A percentile compares a stretch with the other conserved stretches of the same genome.
These are phyloP conservation scores for Fusarium compactum DNA, from an alignment of 2,329 filamentous ascomycete genomes.

Conservation along the genomic window DNA sequence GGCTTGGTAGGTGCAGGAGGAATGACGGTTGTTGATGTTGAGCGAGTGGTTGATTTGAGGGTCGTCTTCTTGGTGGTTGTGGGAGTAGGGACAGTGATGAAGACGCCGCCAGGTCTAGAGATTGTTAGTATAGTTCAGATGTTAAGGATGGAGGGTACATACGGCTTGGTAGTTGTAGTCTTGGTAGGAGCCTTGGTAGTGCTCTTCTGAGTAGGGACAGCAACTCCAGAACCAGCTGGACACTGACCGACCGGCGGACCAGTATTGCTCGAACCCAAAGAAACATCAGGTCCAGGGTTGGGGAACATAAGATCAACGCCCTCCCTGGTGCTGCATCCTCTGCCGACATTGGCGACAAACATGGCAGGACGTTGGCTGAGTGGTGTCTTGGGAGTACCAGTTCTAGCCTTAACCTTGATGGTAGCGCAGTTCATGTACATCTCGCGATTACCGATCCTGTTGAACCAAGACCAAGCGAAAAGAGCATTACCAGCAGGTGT, in stretches of 20 bases:
- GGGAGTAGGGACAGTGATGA: slow-evolving; percentile 15
- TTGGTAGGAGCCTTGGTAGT: slow-evolving; percentile 18
- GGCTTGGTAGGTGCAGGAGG: slow-evolving; percentile 23
- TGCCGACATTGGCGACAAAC: slow-evolving; percentile 76
- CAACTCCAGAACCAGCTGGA: slow-evolving; percentile 38
- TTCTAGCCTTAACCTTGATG: slow-evolving; percentile 67
- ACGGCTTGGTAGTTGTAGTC: slow-evolving; percentile 14
- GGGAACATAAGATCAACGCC: slow-evolving; percentile 72
- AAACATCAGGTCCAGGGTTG: slow-evolving; percentile 56
- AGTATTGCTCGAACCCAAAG: slow-evolving; percentile 56
- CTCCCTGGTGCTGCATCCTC: slow-evolving; percentile 55
- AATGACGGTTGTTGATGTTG: slow-evolving; percentile 8
- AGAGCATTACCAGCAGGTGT: slow-evolving; percentile 65
- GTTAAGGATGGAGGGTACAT: background rate
- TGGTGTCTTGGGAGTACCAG: slow-evolving; percentile 39
- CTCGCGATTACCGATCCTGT: slow-evolving; percentile 80
- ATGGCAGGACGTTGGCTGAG: slow-evolving; percentile 72
- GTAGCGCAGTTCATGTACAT: slow-evolving; percentile 89
- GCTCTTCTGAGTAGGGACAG: slow-evolving; percentile 26
- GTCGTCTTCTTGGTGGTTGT: slow-evolving; percentile 28
- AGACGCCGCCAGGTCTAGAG: slow-evolving; percentile 20
- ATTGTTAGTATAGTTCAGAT: background rate
- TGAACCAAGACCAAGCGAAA: slow-evolving; percentile 83
- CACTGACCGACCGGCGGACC: slow-evolving; percentile 34
- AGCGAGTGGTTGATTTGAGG: slow-evolving; percentile 25